Conservation (phyloP, 495 filamentous ascomycete species). For the Hamigera avellanea region DNA sequence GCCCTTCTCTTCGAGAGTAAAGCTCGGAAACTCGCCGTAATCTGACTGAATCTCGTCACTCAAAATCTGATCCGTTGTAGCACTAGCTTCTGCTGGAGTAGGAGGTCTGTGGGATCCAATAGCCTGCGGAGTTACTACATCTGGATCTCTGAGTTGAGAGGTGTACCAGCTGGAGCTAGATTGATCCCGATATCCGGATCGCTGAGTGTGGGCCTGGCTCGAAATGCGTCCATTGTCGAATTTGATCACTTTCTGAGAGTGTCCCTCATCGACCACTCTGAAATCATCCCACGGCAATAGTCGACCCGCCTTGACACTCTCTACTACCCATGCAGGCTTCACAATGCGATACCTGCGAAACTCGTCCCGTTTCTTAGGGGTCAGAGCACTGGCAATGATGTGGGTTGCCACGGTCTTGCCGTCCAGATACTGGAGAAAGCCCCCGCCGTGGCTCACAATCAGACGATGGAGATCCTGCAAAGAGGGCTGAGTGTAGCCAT, state of each 20-base stretch:
- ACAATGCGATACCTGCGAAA: slow-evolving; percentile 81
- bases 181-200: slow-evolving; percentile 58
- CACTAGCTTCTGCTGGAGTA: background rate
- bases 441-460: slow-evolving; percentile 82
- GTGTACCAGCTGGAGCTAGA: slow-evolving; percentile 70
- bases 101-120: slow-evolving; percentile 3
- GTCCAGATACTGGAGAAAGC: slow-evolving; percentile 90
- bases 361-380: slow-evolving; percentile 83
- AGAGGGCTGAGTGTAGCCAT: slow-evolving; percentile 87
- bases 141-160: slow-evolving; percentile 44
- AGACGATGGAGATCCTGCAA: slow-evolving; percentile 76
- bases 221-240: slow-evolving; percentile 59
- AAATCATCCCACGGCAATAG: slow-evolving; percentile 78
- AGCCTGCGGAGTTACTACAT: background rate
- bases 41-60: slow-evolving; percentile 20
- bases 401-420: slow-evolving; percentile 89
- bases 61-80: slow-evolving; percentile 1
- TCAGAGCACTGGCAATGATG: slow-evolving; percentile 82
- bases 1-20: slow-evolving; percentile 13
- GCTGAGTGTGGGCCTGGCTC: slow-evolving; percentile 48
- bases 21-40: slow-evolving; percentile 36
- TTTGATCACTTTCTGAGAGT: slow-evolving; percentile 64
- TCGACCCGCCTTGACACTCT: slow-evolving; percentile 70
- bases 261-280: slow-evolving; percentile 68
- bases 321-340: slow-evolving; percentile 91